A percentile compares a stretch with the other conserved stretches of the same genome.
phyloP scores from a whole-genome alignment of 2,329 filamentous ascomycete genomes.

The Claviceps pusilla region DNA sequence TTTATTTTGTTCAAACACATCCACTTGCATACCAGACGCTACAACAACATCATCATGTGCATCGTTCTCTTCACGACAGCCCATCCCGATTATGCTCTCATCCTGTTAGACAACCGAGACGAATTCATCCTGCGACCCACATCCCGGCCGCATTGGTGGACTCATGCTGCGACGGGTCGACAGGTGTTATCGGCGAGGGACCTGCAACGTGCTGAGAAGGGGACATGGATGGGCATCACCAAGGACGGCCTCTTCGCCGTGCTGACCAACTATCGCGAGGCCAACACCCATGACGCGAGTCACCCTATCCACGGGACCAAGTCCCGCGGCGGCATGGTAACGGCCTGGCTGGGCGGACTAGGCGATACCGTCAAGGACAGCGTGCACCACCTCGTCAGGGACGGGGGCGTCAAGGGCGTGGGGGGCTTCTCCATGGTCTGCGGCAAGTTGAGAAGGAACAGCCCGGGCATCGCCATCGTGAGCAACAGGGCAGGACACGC shows the following conservation, averaged over 20 bases:
- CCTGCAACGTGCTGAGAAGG: conserved; percentile 44
- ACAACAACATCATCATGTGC: conserved; percentile 40
- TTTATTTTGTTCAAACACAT: too few relatives aligned
- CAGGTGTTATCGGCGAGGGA: conserved; percentile 45
- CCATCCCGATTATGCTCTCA: conserved; percentile 60
- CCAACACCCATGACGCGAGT: conserved; percentile 29
- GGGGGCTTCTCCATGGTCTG: conserved; percentile 55
- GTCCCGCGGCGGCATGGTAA: conserved; percentile 50
- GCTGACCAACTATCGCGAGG: conserved; percentile 53
- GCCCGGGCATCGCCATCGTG: conserved; percentile 16
- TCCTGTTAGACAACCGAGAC: conserved; percentile 66
- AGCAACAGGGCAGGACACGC: conserved; percentile 17
- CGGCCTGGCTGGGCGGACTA: conserved; percentile 40
- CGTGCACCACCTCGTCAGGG: conserved; percentile 36
- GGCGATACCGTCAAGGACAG: conserved; percentile 32
- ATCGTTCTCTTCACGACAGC: conserved; percentile 63
- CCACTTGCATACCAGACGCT: background rate
- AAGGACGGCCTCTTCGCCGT: conserved; percentile 45
- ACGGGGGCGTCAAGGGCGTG: conserved; percentile 40
- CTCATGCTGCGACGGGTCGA: conserved; percentile 24
- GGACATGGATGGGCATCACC: conserved; percentile 52
- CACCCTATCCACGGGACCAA: conserved; percentile 39
- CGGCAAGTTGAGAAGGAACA: conserved; percentile 36
- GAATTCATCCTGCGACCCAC: conserved; percentile 53
- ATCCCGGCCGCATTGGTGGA: conserved; percentile 50